A percentile compares a stretch with the other conserved stretches of the same genome.
phyloP scores from a whole-genome alignment of 768 basidiomycete genomes.

The Tylopilus subfusipes region DNA sequence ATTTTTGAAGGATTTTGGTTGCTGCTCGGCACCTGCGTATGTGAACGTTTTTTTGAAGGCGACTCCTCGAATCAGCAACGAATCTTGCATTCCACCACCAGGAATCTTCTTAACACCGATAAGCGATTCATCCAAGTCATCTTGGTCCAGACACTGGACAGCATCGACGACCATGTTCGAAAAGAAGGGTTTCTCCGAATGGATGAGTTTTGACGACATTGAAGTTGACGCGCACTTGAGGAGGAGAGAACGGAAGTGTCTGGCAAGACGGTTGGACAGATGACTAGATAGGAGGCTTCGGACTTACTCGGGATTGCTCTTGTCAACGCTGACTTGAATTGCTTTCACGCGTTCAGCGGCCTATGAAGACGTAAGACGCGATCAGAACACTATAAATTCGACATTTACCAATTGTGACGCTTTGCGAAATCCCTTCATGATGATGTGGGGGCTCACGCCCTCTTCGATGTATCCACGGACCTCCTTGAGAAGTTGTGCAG shows the following conservation, averaged over 20 bases:
- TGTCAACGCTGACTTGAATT: constrained; percentile 88
- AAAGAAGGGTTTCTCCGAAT: constrained; percentile 98
- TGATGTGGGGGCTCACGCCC: constrained; percentile 94
- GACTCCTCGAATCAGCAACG: constrained; percentile 82
- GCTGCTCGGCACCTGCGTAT: constrained; percentile 98
- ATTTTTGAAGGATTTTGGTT: constrained; percentile 87
- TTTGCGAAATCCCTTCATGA: constrained; percentile 93
- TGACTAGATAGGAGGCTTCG: background rate
- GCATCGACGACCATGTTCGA: constrained; percentile 99
- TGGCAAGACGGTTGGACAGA: constrained; percentile 31
- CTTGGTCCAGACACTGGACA: constrained; percentile 86
- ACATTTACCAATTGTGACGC: constrained; percentile 76
- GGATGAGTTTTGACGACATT: constrained; percentile 99
- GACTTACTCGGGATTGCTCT: constrained; percentile 81
- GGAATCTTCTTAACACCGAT: constrained; percentile 98
- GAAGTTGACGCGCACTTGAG: constrained; percentile 97
- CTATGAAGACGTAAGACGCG: constrained; percentile 38
- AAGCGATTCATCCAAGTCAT: constrained; percentile 90
- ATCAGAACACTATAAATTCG: constrained; percentile 1
- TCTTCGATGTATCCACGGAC: constrained; percentile 90
- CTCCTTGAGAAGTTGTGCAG: constrained; percentile 93
- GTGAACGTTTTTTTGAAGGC: constrained; percentile 99
- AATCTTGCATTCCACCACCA: constrained; percentile 97
- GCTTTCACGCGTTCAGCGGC: constrained; percentile 83
- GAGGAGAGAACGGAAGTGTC: constrained; percentile 89